These are phyloP conservation scores for Tinospora cordifolia DNA, from an alignment of 164 flowering plant genomes.

Conservation along the genomic window DNA sequence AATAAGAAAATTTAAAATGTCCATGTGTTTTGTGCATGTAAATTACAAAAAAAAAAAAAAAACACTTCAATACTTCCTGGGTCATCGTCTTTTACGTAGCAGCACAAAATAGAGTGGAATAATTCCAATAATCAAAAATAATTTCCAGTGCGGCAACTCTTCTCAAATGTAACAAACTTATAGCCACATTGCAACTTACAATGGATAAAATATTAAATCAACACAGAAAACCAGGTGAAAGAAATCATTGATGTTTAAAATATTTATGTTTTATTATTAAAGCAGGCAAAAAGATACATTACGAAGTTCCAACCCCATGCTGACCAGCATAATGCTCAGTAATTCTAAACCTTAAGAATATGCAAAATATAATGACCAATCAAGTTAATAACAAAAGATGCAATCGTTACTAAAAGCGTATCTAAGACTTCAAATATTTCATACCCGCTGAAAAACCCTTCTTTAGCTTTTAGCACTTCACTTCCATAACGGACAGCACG, in stretches of 20 bases:
- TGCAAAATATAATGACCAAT: neutral
- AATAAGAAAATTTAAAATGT: neutral
- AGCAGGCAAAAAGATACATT: neutral
- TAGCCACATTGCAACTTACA: neutral
- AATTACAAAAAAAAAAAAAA: neutral
- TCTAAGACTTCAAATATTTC: conserved; percentile 6
- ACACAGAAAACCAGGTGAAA: neutral
- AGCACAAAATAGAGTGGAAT: neutral
- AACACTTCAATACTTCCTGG: neutral
- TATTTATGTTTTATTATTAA: neutral
- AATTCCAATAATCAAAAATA: too few species aligned
- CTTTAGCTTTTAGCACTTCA: conserved; percentile 83
- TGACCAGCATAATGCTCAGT: neutral
- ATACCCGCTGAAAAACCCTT: conserved; percentile 95
- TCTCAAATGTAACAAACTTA: neutral
- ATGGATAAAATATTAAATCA: neutral
- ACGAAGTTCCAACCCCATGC: neutral
- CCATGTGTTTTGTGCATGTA: neutral
- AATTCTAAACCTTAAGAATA: too few species aligned
- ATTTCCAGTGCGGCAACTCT: neutral
- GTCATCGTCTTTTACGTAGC: neutral
- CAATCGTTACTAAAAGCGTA: neutral
- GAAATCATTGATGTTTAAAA: neutral
- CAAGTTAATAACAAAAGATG: neutral
- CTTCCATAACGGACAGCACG: conserved; percentile 97